Percentiles rank a stretch among this genome's conserved stretches.
Conservation (phyloP, 2,329 filamentous ascomycete species). For the Trichophyton verrucosum region DNA sequence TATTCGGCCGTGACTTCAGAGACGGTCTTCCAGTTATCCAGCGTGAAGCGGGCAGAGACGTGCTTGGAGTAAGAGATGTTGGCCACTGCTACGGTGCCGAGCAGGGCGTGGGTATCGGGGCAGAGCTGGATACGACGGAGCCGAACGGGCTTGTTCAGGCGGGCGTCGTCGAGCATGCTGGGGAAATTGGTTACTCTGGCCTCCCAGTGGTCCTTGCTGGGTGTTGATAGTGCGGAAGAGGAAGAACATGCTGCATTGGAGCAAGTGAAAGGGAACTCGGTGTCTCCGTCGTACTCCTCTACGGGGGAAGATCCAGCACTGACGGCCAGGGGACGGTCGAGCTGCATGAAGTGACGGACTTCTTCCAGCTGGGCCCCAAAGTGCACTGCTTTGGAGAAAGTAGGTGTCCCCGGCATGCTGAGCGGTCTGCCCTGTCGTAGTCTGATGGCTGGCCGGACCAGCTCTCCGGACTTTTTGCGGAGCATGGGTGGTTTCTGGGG, state of each 20-base stretch:
- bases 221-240: background rate
- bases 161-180: conserved; percentile 48
- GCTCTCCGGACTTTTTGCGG: conserved; percentile 93
- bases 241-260: conserved; percentile 31
- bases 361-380: conserved; percentile 96
- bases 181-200: conserved; percentile 78
- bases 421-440: conserved; percentile 69
- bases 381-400: conserved; percentile 93
- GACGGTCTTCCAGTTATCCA: conserved; percentile 98
- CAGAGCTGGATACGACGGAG: conserved; percentile 82
- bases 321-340: conserved; percentile 89
- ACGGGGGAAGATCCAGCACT: conserved; percentile 87
- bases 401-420: conserved; percentile 94
- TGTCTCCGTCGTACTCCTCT: conserved; percentile 75
- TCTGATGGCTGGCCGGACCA: conserved; percentile 83
- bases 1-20: conserved; percentile 89
- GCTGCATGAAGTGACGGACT: conserved; percentile 86
- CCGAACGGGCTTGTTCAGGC: conserved; percentile 48
- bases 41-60: conserved; percentile 84
- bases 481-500: conserved; percentile 75
- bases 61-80: conserved; percentile 84
- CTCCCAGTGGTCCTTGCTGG: conserved; percentile 57
- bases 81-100: conserved; percentile 71
- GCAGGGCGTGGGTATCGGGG: conserved; percentile 69
- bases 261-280: conserved; percentile 73